Evolutionary conservation across 441 rosid species (phyloP), one percentile per base, ranked within the genome.

Genomic region (Aquilaria agallochum): DNA sequence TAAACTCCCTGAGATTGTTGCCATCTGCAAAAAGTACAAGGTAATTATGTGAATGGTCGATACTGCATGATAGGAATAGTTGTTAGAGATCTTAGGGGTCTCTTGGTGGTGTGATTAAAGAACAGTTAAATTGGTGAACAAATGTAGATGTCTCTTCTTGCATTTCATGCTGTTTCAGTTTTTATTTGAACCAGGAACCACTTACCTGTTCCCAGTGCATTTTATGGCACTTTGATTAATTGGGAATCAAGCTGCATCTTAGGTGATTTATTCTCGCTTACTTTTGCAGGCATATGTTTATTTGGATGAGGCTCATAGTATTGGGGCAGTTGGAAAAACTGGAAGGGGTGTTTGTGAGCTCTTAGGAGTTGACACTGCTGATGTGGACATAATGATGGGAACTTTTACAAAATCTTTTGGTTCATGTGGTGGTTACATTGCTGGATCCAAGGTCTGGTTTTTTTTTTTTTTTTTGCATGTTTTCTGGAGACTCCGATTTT

Each of bases 321-420:
- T 89, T 65, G 91, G 96, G 64, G 96, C 96, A 30, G 83, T 89
- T 47, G 96, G 94, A 2, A 83, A 83, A 74, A 77, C 91, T 8
- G 94, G 94, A 53, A 83, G 85, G 66, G 96, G 96, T 49, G 91
- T 89, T 69, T 89, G 96, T 64, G 96, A 87, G 56, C 94, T 85
- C 59, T 74, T 89, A 34, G 93, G 89, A 62, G 91, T 89, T 40
- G 83, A 87, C 70, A 72, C 94, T 34, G 83, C 86, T 54, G 91
- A 87, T 72, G 86, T 89, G 61, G 96, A 89, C 70, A 45, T 89
- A 60, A 89, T 89, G 96, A 89, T 89, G 96, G 94, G 96, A 83
- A 89, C 91, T 74, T 89, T 89, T 75, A 77, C 91, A 2, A 87
- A 89, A 72, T 87, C 94, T 20, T 89, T 89, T 64, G 94, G 89